Evolutionary conservation across 352 stramenopile genomes (phyloP), one percentile per base, ranked within the genome.

Genomic region (Pythium myriotylum): DNA sequence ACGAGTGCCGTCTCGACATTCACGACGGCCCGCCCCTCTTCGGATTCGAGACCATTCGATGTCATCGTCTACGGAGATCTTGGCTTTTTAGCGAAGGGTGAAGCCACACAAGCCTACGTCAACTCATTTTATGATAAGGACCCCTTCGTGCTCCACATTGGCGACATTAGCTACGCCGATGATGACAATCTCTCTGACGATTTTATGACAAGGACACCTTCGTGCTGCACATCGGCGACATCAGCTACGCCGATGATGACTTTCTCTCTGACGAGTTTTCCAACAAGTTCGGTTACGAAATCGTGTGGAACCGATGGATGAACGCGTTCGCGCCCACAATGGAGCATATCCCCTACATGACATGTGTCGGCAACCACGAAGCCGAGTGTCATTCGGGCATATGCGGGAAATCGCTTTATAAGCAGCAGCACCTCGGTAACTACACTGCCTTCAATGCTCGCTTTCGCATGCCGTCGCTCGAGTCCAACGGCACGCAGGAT

Each of bases 271-370:
- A 32, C 9, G 42, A 42, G 17, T 56, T 84, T 45, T 40, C 41
- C 9, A 47, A 73, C 0, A 71, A 77, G 0, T 96, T 96, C 73
- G 89, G 88, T 54, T 96, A 94, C 70, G 88, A 97, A 45, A 72
- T 94, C 37, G 76, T 79, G 9, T 97, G 85, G 70, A 93, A 97
- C 68, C 72, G 79, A 54, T 96, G 73, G 73, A 92, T 96, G 82
- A 85, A 89, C 51, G 57, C 68, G 52, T 54, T 94, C 33, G 61
- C 70, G 29, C 68, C 79, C 1, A 40, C 80, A 35, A 88, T 85
- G 77, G 67, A 46, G 16, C 20, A 65, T 12, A 48, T 91, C 33
- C 86, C 89, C 24, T 96, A 94, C 75, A 95, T 96, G 87, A 80
- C 91, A 13, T 24, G 77, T 4, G 72, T 86, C 3, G 88, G 88